Percentiles rank a stretch among this genome's conserved stretches.
These are phyloP conservation scores for Oligophagozyma castellii DNA, from an alignment of 1,139 yeast genomes.

Conservation along the genomic window DNA sequence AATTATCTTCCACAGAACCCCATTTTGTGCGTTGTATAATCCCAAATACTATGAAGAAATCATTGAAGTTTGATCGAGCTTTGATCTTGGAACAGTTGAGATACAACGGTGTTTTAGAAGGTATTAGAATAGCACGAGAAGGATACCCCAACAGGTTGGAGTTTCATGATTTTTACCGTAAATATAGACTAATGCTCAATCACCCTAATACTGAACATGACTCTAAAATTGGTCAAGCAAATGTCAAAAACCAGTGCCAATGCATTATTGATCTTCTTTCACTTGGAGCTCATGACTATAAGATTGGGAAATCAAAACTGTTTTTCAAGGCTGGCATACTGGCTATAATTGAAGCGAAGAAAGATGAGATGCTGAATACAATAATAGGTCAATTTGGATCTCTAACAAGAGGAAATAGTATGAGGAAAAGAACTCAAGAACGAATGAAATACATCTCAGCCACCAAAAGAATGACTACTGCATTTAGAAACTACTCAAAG, in stretches of 20 bases:
- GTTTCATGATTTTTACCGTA: constrained; percentile 62
- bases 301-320: constrained; percentile 67
- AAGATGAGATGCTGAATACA: constrained; percentile 50
- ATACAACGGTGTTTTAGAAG: constrained; percentile 97
- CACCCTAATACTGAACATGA: constrained; percentile 29
- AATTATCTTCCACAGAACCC: constrained; percentile 73
- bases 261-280: constrained; percentile 46
- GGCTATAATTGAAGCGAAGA: constrained; percentile 68
- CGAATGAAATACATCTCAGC: constrained; percentile 55
- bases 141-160: constrained; percentile 91
- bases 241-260: constrained; percentile 50
- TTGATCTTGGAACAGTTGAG: constrained; percentile 80
- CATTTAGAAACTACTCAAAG: constrained; percentile 41
- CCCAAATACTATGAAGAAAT: constrained; percentile 68
- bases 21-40: constrained; percentile 94
- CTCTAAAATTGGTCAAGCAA: constrained; percentile 22
- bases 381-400: constrained; percentile 56
- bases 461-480: constrained; percentile 51
- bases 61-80: constrained; percentile 58
- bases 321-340: constrained; percentile 92
- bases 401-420: constrained; percentile 47
- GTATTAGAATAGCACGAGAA: constrained; percentile 90
- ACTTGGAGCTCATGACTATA: constrained; percentile 52
- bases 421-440: constrained; percentile 38
- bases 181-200: constrained; percentile 48